A percentile compares a stretch with the other conserved stretches of the same genome.
These are phyloP conservation scores for Pterula multifida DNA, from an alignment of 1,284 basidiomycete species.

Conservation along the genomic window DNA sequence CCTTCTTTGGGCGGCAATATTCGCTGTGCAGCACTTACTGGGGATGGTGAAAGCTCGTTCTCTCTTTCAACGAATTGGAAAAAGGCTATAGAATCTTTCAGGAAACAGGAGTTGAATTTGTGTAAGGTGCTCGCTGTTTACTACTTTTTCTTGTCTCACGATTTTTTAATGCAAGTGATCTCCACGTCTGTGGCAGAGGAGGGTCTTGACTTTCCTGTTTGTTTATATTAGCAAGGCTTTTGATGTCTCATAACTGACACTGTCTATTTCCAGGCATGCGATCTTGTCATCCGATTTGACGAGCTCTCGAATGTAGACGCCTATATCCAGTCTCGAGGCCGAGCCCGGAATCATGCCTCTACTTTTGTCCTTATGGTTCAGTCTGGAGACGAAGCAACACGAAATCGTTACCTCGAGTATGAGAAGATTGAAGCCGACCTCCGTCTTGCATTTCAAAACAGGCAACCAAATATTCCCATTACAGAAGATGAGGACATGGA, in stretches of 20 bases:
- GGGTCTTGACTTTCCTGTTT: constrained; percentile 73
- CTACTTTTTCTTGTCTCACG: constrained; percentile 3
- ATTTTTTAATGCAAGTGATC: constrained; percentile 36
- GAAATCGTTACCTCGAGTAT: constrained; percentile 46
- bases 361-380: constrained; percentile 73
- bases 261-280: constrained; percentile 45
- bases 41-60: constrained; percentile 41
- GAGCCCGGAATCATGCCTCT: constrained; percentile 64
- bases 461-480: constrained; percentile 15
- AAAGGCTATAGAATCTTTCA: constrained; percentile 52
- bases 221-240: constrained; percentile 13
- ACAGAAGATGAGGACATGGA: constrained; percentile 34
- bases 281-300: constrained; percentile 77
- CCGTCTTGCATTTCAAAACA: constrained; percentile 42
- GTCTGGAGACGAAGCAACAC: constrained; percentile 38
- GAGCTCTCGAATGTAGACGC: constrained; percentile 66
- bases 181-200: constrained; percentile 83
- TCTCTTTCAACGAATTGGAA: constrained; percentile 40
- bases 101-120: constrained; percentile 54
- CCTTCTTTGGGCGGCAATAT: constrained; percentile 45
- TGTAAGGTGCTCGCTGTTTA: constrained; percentile 30
- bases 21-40: constrained; percentile 54
- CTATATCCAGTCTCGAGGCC: constrained; percentile 75
- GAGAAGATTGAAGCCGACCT: constrained; percentile 51
- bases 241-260: neutral